A percentile compares a stretch with the other conserved stretches of the same genome.
Conservation (phyloP, 2,329 filamentous ascomycete species). For the Leptoxyphium fumago region DNA sequence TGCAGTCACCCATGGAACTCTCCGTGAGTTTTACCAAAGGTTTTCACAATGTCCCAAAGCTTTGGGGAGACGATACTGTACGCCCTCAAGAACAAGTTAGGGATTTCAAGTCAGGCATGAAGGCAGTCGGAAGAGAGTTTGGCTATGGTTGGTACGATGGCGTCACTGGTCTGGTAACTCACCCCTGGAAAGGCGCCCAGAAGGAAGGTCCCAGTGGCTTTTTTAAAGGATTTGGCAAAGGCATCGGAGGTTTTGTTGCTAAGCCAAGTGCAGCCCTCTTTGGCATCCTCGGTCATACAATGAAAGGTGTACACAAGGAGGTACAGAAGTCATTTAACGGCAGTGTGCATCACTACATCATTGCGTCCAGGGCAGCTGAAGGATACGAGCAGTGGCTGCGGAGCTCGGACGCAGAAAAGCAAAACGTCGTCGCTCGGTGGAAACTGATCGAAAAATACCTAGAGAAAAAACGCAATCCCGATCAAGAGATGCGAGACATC, state of each 20-base stretch:
- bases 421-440: conserved; percentile 53
- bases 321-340: conserved; percentile 53
- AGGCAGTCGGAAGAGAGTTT: conserved; percentile 37
- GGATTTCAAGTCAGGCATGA: conserved; percentile 1
- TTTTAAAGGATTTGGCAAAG: conserved; percentile 65
- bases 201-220: conserved; percentile 50
- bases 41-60: conserved; percentile 2
- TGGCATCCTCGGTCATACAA: conserved; percentile 51
- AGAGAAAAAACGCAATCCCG: conserved; percentile 41
- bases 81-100: conserved; percentile 2
- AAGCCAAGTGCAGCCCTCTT: conserved; percentile 56
- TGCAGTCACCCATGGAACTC: conserved; percentile 2
- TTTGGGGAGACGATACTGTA: conserved; percentile 1
- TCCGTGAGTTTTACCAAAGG: conserved; percentile 1
- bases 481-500: conserved; percentile 35
- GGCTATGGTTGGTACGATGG: conserved; percentile 62
- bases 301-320: conserved; percentile 64
- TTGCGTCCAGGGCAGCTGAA: conserved; percentile 60
- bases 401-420: conserved; percentile 43
- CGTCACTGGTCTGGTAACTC: conserved; percentile 58
- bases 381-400: conserved; percentile 51
- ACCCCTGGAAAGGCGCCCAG: conserved; percentile 51
- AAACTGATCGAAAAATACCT: conserved; percentile 44
- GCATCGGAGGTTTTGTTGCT: conserved; percentile 57
- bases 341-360: conserved; percentile 64